Evolutionary conservation across 768 basidiomycete species (phyloP), one percentile per base, ranked within the genome.

Genomic region (Leccinellum albellum): DNA sequence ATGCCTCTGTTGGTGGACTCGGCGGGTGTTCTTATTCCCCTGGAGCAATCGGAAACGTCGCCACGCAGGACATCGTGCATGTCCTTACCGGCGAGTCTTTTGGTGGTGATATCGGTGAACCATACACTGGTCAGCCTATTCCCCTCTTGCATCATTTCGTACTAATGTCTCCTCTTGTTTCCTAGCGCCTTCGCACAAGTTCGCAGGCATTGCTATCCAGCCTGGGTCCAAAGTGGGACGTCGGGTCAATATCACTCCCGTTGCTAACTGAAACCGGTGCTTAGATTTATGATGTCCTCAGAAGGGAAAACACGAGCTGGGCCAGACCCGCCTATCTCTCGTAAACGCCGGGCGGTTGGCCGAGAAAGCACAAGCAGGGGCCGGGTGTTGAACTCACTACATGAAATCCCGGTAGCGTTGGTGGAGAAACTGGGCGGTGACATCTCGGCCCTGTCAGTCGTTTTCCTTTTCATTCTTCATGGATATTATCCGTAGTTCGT

Each of bases 11-110:
- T n/a, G 92, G 87, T 17, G 94, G 95, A 1, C 84, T 98, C 2
- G 96, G 96, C 3, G 94, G 95, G n/a, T 98, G 96, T 67, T 94
- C 95, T 3, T 98, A 93, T 73, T 94, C 94, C 1, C 96, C 96
- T 2, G 94, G 94, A 6, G 94, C 95, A 13, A 94, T 92, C 0
- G 95, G 96, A 15, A 97, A 97, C 64, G 91, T 97, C 15, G 87
- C 93, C 0, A 98, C 95, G 0, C 96, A 98, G 64, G 91, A 96
- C 63, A 83, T 96, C 1, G 77, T 96, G 9, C 94, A 97, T 61
- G 88, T 90, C 0, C 80, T 98, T 6, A 60, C 81, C 79, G 63
- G 84, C 75, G 50, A 87, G 85, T 12, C 77, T 74, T 47, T 85
- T 84, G 80, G n/a, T 76, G 4, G 84, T 83, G 4, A 75, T 65